Conservation (phyloP, 2,329 filamentous ascomycete genomes). For the Botrytis aclada region DNA sequence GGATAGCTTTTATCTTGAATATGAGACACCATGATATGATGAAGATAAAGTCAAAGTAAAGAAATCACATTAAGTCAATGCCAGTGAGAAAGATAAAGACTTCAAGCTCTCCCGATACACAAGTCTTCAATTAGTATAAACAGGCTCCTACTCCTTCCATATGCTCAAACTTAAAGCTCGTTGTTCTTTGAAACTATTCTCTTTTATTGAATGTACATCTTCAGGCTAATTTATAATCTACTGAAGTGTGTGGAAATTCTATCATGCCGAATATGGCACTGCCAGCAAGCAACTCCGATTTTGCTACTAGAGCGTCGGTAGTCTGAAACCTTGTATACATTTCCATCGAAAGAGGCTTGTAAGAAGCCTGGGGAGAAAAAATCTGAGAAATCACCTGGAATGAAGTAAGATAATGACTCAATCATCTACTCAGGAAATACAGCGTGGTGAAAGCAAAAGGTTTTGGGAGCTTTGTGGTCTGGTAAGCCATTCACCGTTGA, state of each 20-base stretch:
- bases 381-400: neutral
- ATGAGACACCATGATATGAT: no score
- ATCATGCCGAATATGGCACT: no score
- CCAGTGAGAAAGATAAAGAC: neutral
- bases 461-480: neutral
- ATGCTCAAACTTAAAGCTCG: neutral
- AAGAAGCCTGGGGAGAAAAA: rapidly evolving
- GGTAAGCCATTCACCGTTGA: neutral
- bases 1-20: no score
- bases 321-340: neutral
- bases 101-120: rapidly evolving
- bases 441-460: neutral
- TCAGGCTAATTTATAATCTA: neutral
- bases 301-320: neutral
- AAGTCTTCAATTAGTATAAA: neutral
- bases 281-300: no score
- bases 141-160: rapidly evolving
- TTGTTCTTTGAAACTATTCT: neutral
- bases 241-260: no score
- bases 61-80: neutral
- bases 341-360: neutral
- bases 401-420: rapidly evolving
- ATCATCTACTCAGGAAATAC: rapidly evolving
- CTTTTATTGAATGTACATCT: neutral
- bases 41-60: neutral